Evolutionary conservation across 2,329 filamentous ascomycete species (phyloP).

Genomic region (Fusarium miscanthi): DNA sequence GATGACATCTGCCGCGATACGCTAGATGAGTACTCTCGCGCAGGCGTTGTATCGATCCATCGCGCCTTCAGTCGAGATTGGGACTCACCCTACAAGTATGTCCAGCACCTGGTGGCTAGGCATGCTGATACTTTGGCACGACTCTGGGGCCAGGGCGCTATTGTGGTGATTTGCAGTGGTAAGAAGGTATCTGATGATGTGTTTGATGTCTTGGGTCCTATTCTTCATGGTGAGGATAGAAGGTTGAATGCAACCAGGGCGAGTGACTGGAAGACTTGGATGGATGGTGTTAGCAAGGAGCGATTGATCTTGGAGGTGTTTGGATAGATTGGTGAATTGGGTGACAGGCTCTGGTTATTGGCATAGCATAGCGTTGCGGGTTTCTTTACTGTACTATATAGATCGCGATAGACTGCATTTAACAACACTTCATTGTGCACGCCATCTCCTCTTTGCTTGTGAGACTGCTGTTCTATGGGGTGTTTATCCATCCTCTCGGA

Average conservation of each 20-base stretch:
- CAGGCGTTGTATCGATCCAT: background rate
- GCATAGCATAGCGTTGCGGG: no score
- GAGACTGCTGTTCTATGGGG: fast-evolving
- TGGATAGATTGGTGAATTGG: background rate
- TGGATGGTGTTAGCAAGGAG: background rate
- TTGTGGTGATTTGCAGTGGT: conserved; percentile 12
- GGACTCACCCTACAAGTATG: background rate
- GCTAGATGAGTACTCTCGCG: background rate
- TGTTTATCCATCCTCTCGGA: fast-evolving
- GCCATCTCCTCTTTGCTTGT: fast-evolving
- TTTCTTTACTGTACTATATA: background rate
- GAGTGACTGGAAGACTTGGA: background rate
- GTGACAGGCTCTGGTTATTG: fast-evolving
- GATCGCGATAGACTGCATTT: background rate
- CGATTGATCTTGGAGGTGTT: conserved; percentile 13
- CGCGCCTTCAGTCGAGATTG: conserved; percentile 2
- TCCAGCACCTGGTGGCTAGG: background rate
- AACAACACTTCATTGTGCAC: fast-evolving
- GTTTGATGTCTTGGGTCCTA: conserved; percentile 6
- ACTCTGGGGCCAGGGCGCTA: conserved; percentile 10
- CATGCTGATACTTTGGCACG: background rate
- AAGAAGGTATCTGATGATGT: conserved; percentile 13
- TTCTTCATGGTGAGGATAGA: conserved; percentile 2
- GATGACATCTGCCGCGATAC: conserved; percentile 1
- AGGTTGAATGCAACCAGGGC: background rate